A percentile compares a stretch with the other conserved stretches of the same genome.
Conservation (phyloP, 768 basidiomycete species). For the Suillus subalutaceus region DNA sequence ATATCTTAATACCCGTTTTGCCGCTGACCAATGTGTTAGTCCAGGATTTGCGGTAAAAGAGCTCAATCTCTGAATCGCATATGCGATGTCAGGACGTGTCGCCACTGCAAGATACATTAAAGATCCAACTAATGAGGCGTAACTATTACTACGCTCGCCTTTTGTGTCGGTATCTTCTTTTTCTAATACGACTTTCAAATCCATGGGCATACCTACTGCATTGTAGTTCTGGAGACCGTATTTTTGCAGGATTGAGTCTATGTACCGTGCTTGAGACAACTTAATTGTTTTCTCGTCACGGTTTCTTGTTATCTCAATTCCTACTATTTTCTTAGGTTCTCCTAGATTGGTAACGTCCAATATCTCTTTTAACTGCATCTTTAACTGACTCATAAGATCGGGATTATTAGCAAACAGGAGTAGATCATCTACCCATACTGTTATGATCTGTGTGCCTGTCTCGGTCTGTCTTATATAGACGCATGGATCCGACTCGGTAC, state of each 20-base stretch:
- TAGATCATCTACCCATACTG: slow-evolving; percentile 36
- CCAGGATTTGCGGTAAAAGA: slow-evolving; percentile 14
- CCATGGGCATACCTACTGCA: slow-evolving; percentile 6
- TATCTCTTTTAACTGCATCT: slow-evolving; percentile 14
- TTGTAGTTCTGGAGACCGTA: slow-evolving; percentile 7
- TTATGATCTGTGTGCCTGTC: slow-evolving; percentile 19
- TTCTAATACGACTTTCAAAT: not conserved
- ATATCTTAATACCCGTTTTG: slow-evolving; percentile 20
- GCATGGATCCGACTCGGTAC: slow-evolving; percentile 23
- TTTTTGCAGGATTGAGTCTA: slow-evolving; percentile 5
- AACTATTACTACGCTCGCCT: not conserved
- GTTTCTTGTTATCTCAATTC: slow-evolving; percentile 25
- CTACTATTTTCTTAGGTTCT: slow-evolving; percentile 25
- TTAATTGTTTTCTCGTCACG: too few relatives aligned
- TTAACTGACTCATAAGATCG: slow-evolving; percentile 8
- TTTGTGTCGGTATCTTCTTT: not conserved
- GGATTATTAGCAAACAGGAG: slow-evolving; percentile 17
- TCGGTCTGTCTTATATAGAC: slow-evolving; percentile 1
- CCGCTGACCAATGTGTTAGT: slow-evolving; percentile 15
- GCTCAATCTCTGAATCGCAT: slow-evolving; percentile 8
- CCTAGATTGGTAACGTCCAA: slow-evolving; percentile 28
- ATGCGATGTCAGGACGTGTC: slow-evolving; percentile 18
- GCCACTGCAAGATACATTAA: slow-evolving; percentile 26
- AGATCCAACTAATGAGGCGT: slow-evolving; percentile 17
- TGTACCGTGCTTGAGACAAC: slow-evolving; percentile 7